Conservation (phyloP, 139 green algal species). For the Asterochloris sp. region DNA sequence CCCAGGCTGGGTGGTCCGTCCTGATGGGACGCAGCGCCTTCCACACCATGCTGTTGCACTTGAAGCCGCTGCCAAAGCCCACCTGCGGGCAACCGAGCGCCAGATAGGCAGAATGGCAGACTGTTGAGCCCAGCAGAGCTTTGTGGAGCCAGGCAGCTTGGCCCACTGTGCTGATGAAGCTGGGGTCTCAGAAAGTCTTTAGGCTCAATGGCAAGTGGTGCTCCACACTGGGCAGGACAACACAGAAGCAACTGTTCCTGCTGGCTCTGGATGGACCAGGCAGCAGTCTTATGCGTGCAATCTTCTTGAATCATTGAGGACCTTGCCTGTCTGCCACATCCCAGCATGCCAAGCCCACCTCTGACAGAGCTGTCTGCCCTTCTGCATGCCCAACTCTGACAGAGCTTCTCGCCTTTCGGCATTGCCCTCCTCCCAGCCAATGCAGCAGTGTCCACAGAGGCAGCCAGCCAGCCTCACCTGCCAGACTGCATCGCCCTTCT, state of each 20-base stretch:
- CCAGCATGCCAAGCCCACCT: too few relatives aligned
- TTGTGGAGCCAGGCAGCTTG: too few relatives aligned
- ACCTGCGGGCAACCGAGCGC: not conserved
- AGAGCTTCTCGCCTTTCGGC: too few relatives aligned
- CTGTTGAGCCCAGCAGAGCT: too few relatives aligned
- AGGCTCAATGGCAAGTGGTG: too few relatives aligned
- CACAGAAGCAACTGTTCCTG: not conserved
- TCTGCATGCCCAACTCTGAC: too few relatives aligned
- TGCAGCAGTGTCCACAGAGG: not conserved
- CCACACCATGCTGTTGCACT: slow-evolving; percentile 94
- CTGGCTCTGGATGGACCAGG: not conserved
- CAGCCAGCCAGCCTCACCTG: slow-evolving; percentile 51
- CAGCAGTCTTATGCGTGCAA: too few relatives aligned
- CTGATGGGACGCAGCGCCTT: slow-evolving; percentile 56
- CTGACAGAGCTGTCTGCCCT: too few relatives aligned
- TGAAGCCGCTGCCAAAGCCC: slow-evolving; percentile 68
- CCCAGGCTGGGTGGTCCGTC: slow-evolving; percentile 36
- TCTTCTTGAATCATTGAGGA: too few relatives aligned
- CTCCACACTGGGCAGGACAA: not conserved
- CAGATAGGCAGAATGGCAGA: not conserved
- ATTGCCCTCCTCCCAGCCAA: not conserved
- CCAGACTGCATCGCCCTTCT: slow-evolving; percentile 75
- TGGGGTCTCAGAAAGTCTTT: too few relatives aligned
- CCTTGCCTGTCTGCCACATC: too few relatives aligned
- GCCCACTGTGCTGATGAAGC: too few relatives aligned